Evolutionary conservation across 345 rosid genomes (phyloP).

Genomic region (Schrenkiella parvula): DNA sequence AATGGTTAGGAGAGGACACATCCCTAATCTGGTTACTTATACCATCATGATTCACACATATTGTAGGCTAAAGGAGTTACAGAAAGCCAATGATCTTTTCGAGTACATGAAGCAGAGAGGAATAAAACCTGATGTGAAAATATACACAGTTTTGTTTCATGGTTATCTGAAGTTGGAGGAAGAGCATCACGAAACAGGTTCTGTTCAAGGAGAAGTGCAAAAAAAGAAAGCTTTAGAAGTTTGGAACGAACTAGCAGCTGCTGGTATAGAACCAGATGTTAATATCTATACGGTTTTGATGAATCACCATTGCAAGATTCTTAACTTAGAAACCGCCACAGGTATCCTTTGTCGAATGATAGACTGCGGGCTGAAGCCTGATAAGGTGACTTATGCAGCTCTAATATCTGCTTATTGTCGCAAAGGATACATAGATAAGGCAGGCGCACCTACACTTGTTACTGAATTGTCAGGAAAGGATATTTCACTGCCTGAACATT

Average conservation of each 20-base stretch:
- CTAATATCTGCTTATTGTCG: conserved; percentile 46
- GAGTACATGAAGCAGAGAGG: conserved; percentile 57
- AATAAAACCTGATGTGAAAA: conserved; percentile 54
- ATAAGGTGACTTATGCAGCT: conserved; percentile 50
- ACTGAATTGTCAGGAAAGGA: conserved; percentile 39
- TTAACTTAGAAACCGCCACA: conserved; percentile 41
- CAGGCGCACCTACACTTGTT: conserved; percentile 31
- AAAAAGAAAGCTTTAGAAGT: conserved; percentile 27
- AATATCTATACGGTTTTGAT: conserved; percentile 62
- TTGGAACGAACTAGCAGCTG: conserved; percentile 39
- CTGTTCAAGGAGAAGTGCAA: conserved; percentile 13
- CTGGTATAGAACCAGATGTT: conserved; percentile 45
- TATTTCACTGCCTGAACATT: conserved; percentile 26
- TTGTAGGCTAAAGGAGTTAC: conserved; percentile 43
- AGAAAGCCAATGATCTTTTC: conserved; percentile 44
- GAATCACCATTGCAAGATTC: conserved; percentile 46
- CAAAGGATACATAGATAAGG: conserved; percentile 42
- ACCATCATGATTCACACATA: conserved; percentile 64
- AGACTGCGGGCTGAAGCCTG: conserved; percentile 56
- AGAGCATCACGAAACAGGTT: conserved; percentile 5
- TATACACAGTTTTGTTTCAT: conserved; percentile 59
- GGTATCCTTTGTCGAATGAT: conserved; percentile 44
- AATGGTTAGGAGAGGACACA: conserved; percentile 34
- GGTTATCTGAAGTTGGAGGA: conserved; percentile 30
- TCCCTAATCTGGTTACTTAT: conserved; percentile 50